These are phyloP conservation scores for Zalerion maritima DNA, from an alignment of 495 filamentous ascomycete species.

Conservation along the genomic window DNA sequence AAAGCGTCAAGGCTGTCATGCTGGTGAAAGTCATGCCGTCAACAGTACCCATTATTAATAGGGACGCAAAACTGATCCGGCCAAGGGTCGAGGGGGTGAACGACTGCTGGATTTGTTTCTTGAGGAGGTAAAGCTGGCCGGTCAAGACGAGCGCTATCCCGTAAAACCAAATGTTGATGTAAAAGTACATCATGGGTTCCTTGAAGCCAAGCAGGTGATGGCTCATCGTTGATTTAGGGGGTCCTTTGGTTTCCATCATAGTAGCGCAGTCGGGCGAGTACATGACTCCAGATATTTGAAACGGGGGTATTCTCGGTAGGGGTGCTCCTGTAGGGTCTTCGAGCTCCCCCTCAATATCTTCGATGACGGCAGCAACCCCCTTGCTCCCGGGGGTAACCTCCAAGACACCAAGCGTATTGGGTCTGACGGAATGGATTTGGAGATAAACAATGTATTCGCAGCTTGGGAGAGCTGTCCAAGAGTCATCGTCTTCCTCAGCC, in stretches of 20 bases:
- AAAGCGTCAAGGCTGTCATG: conserved; percentile 48
- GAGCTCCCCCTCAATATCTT: conserved; percentile 69
- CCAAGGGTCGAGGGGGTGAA: conserved; percentile 89
- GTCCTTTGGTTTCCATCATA: conserved; percentile 75
- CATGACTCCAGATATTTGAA: conserved; percentile 70
- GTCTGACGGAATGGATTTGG: conserved; percentile 55
- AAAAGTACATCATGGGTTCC: conserved; percentile 54
- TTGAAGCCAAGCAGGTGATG: conserved; percentile 66
- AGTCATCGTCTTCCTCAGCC: conserved; percentile 39
- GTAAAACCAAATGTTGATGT: conserved; percentile 52
- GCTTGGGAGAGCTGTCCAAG: conserved; percentile 46
- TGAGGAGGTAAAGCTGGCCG: conserved; percentile 58
- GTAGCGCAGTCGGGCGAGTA: conserved; percentile 93
- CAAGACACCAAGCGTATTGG: conserved; percentile 22
- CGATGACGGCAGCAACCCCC: conserved; percentile 29
- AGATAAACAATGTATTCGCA: conserved; percentile 85
- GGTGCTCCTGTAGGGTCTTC: conserved; percentile 74
- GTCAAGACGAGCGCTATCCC: conserved; percentile 47
- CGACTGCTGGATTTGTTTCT: conserved; percentile 78
- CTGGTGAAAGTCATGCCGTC: conserved; percentile 54
- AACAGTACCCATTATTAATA: conserved; percentile 70
- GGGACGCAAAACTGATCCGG: conserved; percentile 78
- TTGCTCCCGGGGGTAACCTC: conserved; percentile 9
- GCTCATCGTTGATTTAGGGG: conserved; percentile 50
- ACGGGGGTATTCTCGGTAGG: conserved; percentile 45